Percentiles rank a stretch among this genome's conserved stretches.
Conservation (phyloP, 148 eudicot species). For the Nepenthes gracilis region DNA sequence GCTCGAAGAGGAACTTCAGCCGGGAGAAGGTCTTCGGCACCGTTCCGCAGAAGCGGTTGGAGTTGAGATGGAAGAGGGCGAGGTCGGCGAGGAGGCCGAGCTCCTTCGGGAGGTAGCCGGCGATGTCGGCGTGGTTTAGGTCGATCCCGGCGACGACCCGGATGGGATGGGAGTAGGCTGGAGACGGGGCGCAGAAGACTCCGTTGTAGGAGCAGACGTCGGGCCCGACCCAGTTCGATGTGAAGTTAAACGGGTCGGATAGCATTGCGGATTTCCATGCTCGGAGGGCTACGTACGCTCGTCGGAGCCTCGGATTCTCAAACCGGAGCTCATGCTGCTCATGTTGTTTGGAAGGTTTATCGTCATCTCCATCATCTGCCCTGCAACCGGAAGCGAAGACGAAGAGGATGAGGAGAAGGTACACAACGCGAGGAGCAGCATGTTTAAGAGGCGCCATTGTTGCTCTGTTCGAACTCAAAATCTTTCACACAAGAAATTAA, state of each 20-base stretch:
- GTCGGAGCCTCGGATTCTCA: slow-evolving; percentile 40
- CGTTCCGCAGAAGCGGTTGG: slow-evolving; percentile 83
- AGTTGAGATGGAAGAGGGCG: slow-evolving; percentile 85
- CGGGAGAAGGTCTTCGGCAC: slow-evolving; percentile 39
- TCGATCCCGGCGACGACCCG: slow-evolving; percentile 80
- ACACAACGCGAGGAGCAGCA: too few species aligned
- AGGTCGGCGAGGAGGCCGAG: slow-evolving; percentile 72
- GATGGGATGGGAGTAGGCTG: neutral
- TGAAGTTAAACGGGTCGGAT: slow-evolving; percentile 83
- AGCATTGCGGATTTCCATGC: slow-evolving; percentile 70
- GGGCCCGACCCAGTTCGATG: slow-evolving; percentile 70
- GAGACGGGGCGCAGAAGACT: slow-evolving; percentile 52
- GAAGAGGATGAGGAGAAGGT: too few species aligned
- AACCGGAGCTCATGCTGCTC: slow-evolving; percentile 9
- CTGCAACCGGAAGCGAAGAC: too few species aligned
- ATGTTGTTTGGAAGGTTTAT: too few species aligned
- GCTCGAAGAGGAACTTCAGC: slow-evolving; percentile 53
- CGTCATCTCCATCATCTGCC: too few species aligned
- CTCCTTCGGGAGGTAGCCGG: slow-evolving; percentile 69
- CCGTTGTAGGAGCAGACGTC: slow-evolving; percentile 73
- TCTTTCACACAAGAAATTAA: too few species aligned
- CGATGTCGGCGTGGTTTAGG: slow-evolving; percentile 88
- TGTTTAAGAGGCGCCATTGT: too few species aligned
- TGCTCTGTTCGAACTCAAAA: too few species aligned
- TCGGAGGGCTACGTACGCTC: slow-evolving; percentile 78